These are phyloP conservation scores for Pleurotus citrinopileatus DNA, from an alignment of 768 basidiomycete species.

Conservation along the genomic window DNA sequence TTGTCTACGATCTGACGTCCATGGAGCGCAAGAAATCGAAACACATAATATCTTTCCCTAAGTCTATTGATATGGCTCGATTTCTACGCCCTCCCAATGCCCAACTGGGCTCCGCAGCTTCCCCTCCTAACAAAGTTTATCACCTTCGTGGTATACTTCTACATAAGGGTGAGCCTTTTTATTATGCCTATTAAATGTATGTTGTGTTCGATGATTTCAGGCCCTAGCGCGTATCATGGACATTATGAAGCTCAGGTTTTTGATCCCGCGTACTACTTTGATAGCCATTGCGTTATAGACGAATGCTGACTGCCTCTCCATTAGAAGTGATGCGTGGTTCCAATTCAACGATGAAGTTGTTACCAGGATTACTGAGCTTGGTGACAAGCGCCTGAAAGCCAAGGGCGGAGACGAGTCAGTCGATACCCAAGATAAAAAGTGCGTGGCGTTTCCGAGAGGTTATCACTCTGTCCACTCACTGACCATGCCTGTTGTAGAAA, in stretches of 20 bases:
- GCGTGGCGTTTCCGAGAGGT: not conserved
- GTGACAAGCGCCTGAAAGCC: constrained; percentile 37
- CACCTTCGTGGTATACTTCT: constrained; percentile 82
- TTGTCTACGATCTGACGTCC: constrained; percentile 77
- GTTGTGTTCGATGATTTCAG: not conserved
- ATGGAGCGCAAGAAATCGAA: constrained; percentile 89
- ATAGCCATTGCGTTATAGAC: not conserved
- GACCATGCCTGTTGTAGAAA: too few species aligned
- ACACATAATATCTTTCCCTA: constrained; percentile 76
- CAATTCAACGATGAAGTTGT: constrained; percentile 92
- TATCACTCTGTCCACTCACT: too few species aligned
- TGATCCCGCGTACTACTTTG: constrained; percentile 55
- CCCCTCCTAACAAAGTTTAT: constrained; percentile 47
- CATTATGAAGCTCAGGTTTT: constrained; percentile 88
- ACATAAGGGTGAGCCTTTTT: constrained; percentile 62
- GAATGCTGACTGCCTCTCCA: constrained; percentile 12
- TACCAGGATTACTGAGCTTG: constrained; percentile 54
- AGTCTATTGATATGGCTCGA: constrained; percentile 64
- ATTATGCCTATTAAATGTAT: not conserved
- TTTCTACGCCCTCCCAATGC: constrained; percentile 43
- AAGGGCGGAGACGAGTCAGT: constrained; percentile 27
- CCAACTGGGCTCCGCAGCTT: constrained; percentile 10
- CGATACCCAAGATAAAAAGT: constrained; percentile 22
- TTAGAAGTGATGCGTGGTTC: constrained; percentile 75
- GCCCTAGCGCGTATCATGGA: constrained; percentile 82